Evolutionary conservation across 1,284 basidiomycete genomes (phyloP).

Genomic region (Mrakiaceae sp.): DNA sequence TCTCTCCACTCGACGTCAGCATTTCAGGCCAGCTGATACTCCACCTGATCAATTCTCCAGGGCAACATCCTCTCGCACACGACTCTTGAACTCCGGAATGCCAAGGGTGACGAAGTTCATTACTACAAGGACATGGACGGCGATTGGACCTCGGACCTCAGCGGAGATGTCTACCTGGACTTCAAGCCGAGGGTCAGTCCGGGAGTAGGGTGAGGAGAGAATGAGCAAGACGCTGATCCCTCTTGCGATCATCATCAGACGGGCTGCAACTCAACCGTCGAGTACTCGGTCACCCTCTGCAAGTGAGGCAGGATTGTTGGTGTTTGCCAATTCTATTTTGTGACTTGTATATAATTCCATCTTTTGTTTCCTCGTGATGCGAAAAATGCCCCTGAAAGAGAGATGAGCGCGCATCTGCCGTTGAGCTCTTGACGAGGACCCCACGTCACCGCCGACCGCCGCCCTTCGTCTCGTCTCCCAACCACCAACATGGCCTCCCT

Average conservation of each 20-base stretch:
- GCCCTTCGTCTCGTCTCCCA: too few relatives aligned
- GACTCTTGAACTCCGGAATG: slow-evolving; percentile 33
- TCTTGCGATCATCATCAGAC: not conserved
- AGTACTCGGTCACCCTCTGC: slow-evolving; percentile 28
- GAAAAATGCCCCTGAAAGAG: too few relatives aligned
- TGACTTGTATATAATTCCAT: too few relatives aligned
- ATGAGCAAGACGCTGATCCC: not conserved
- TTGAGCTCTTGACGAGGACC: too few relatives aligned
- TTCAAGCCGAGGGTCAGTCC: slow-evolving; percentile 25
- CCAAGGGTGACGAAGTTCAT: slow-evolving; percentile 18
- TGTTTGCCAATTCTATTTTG: too few relatives aligned
- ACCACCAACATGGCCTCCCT: too few relatives aligned
- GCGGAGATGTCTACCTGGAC: slow-evolving; percentile 32
- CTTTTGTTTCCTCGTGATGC: too few relatives aligned
- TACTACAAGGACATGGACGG: slow-evolving; percentile 34
- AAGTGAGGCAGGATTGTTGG: slow-evolving; percentile 17
- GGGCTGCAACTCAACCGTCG: slow-evolving; percentile 16
- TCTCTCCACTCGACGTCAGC: too few relatives aligned
- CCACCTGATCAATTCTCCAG: slow-evolving; percentile 4
- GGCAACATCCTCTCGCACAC: slow-evolving; percentile 30
- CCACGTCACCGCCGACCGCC: too few relatives aligned
- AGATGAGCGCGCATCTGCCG: too few relatives aligned
- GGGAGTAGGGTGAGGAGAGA: too few relatives aligned
- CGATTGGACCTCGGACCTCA: slow-evolving; percentile 32
- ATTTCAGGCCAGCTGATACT: too few relatives aligned